phyloP scores from a whole-genome alignment of 192 early-diverging fungal genomes.

The Coemansia sp. region DNA sequence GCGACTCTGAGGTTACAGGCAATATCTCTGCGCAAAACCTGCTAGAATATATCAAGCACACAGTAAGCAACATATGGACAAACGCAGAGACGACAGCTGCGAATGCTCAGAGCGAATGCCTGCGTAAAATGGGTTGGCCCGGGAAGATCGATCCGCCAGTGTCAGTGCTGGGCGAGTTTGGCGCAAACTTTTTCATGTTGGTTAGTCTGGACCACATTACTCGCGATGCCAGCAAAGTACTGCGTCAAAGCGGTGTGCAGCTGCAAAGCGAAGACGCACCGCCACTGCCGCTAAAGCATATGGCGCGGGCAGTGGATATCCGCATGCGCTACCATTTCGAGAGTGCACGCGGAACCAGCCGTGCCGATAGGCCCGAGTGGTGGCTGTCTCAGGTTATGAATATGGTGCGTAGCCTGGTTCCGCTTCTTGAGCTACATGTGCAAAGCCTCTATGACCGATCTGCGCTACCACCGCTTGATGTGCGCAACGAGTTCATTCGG shows the following conservation, averaged over 20 bases:
- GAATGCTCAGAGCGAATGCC: conserved; percentile 18
- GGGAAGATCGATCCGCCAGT: conserved; percentile 34
- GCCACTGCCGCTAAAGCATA: conserved; percentile 48
- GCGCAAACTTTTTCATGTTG: conserved; percentile 31
- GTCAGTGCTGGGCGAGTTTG: conserved; percentile 22
- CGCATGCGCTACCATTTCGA: conserved; percentile 77
- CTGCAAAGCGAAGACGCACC: conserved; percentile 14
- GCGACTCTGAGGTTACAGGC: neutral
- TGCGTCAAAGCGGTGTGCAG: conserved; percentile 12
- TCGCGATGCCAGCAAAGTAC: conserved; percentile 11
- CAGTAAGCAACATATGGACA: conserved; percentile 24
- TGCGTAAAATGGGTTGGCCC: conserved; percentile 41
- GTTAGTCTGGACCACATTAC: conserved; percentile 26
- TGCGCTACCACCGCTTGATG: conserved; percentile 47
- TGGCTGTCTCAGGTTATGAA: conserved; percentile 62
- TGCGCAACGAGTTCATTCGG: conserved; percentile 67
- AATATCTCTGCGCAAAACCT: conserved; percentile 12
- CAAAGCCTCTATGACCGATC: conserved; percentile 61
- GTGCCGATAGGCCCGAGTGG: conserved; percentile 83
- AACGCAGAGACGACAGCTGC: conserved; percentile 26
- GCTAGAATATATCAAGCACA: conserved; percentile 24
- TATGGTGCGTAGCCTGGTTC: conserved; percentile 59
- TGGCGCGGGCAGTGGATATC: conserved; percentile 61
- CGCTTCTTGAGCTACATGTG: conserved; percentile 61
- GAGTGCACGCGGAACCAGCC: conserved; percentile 63